A percentile compares a stretch with the other conserved stretches of the same genome.
Evolutionary conservation across 768 basidiomycete genomes (phyloP).

Genomic region (Tricholoma furcatifolium): DNA sequence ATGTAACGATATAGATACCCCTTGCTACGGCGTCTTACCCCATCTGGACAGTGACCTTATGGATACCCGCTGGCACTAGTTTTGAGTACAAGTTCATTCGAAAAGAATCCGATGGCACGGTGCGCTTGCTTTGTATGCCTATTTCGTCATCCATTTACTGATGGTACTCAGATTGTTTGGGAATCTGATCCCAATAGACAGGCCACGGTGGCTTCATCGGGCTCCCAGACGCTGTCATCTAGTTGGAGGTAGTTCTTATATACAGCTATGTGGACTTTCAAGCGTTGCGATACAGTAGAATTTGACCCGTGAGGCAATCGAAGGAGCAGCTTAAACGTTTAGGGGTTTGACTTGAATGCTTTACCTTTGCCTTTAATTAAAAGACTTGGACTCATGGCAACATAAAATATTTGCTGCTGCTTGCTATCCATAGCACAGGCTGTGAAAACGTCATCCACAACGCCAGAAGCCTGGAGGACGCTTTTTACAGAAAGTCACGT

Average conservation of each 20-base stretch:
- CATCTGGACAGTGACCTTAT: slow-evolving; percentile 49
- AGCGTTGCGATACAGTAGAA: not conserved
- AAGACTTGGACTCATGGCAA: too few species aligned
- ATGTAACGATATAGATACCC: slow-evolving; percentile 36
- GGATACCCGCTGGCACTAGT: slow-evolving; percentile 44
- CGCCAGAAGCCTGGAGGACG: too few species aligned
- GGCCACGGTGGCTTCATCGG: slow-evolving; percentile 39
- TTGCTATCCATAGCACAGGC: too few species aligned
- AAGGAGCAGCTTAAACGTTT: too few species aligned
- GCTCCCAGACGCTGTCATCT: slow-evolving; percentile 37
- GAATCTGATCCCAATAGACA: slow-evolving; percentile 61
- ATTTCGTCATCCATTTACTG: not conserved
- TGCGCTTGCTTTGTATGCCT: slow-evolving; percentile 22
- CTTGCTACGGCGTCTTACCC: slow-evolving; percentile 54
- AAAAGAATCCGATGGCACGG: slow-evolving; percentile 49
- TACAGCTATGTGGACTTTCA: not conserved
- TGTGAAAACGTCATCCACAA: too few species aligned
- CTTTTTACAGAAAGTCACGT: too few species aligned
- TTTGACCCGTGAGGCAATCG: too few species aligned
- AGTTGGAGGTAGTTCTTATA: slow-evolving; percentile 39
- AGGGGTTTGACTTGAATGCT: too few species aligned
- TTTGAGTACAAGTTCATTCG: slow-evolving; percentile 66
- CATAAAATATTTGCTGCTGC: too few species aligned
- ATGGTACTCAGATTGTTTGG: slow-evolving; percentile 45
- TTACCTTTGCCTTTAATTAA: too few species aligned